Evolutionary conservation across 345 rosid genomes (phyloP).

Genomic region (Litchi chinensis): DNA sequence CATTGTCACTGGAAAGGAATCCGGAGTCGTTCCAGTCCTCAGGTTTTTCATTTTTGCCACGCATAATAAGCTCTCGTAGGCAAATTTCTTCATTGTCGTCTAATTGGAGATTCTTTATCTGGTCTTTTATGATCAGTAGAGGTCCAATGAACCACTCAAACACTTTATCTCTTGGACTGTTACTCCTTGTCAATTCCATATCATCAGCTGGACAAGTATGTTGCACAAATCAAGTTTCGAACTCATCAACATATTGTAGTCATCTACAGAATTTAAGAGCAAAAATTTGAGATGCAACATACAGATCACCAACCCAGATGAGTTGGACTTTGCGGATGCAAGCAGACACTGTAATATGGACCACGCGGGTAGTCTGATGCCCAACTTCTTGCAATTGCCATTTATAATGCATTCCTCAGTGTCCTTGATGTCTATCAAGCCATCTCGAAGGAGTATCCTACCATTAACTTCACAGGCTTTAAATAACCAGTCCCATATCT

Average conservation of each 20-base stretch:
- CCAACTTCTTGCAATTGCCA: constrained; percentile 62
- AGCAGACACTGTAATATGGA: constrained; percentile 73
- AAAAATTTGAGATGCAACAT: constrained; percentile 32
- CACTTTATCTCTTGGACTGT: constrained; percentile 64
- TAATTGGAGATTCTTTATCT: constrained; percentile 59
- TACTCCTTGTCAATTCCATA: constrained; percentile 58
- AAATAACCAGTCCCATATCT: constrained; percentile 96
- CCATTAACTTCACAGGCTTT: constrained; percentile 84
- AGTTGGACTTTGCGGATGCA: constrained; percentile 63
- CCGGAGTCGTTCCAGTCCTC: constrained; percentile 67
- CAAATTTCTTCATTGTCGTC: constrained; percentile 57
- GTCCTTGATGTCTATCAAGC: constrained; percentile 60
- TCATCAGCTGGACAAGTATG: constrained; percentile 48
- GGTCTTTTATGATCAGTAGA: constrained; percentile 73
- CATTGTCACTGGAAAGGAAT: constrained; percentile 57
- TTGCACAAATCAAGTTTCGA: constrained; percentile 1
- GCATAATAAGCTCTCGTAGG: constrained; percentile 54
- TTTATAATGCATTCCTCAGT: constrained; percentile 60
- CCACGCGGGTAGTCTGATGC: constrained; percentile 69
- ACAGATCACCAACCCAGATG: constrained; percentile 71
- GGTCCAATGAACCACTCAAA: constrained; percentile 81
- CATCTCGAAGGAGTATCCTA: constrained; percentile 59
- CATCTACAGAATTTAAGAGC: not conserved
- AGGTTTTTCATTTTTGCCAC: constrained; percentile 49
- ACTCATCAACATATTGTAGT: not conserved